Evolutionary conservation across 129 eudicot species (phyloP), one percentile per base, ranked within the genome.

Genomic region (Tagetes erecta): DNA sequence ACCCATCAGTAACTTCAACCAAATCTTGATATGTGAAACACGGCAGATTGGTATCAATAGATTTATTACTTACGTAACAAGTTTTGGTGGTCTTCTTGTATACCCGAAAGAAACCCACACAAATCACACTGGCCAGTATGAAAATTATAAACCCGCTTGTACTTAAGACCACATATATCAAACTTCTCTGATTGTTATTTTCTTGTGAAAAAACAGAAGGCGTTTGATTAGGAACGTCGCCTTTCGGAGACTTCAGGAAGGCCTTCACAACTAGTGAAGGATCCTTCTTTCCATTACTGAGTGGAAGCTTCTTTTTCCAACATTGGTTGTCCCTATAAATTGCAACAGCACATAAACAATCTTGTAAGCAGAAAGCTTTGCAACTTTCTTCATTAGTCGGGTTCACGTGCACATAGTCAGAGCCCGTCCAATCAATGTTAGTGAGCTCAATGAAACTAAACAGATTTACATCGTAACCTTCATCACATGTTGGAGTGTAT

Each of bases 341-440:
- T 31, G 63, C 63, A 56, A 31, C 63, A 56, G 37, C 63, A 56
- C 63, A 56, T 10, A 56, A 56, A 56, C 63, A 56, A 31, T 56
- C 63, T 56, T 56, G 63, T 56, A 56, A 30, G 37, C 63, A 56
- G 37, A 30, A 56, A 56, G 38, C 6, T 56, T 30, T 56, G 63
- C 63, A 56, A 56, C 1, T 56, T 56, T 56, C 63, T 56, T 56
- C 63, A 30, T 30, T 30, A 0, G 63, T 30, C 3, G 63, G 63
- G 1, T 56, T 8, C 63, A 56, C 63, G 7, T 9, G 63, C 36
- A 31, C 63, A 30, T 56, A 56, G 63, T 56, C 63, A 30, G 10
- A 56, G 7, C 33, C 37, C 1, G 63, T 36, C 63, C 63, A 56
- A 56, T 56, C 63, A 30, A 30, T 30, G 63, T 30, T 31, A 31